Evolutionary conservation across 2,329 filamentous ascomycete genomes (phyloP).

Genomic region (Dissoconium aciculare): DNA sequence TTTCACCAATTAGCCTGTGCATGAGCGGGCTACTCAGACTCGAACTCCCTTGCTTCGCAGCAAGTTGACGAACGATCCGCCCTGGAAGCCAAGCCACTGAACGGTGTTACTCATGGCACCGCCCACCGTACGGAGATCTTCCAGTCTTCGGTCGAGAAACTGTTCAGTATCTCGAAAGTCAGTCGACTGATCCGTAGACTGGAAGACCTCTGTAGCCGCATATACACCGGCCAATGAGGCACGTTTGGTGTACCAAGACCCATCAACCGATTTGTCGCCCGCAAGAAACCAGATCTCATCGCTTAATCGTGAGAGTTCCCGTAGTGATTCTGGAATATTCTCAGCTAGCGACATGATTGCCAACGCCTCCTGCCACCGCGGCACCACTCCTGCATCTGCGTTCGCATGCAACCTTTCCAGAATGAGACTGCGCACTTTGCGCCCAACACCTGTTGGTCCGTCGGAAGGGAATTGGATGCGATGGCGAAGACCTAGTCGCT

Average conservation of each 20-base stretch:
- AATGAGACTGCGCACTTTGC: conserved; percentile 54
- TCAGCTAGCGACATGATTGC: conserved; percentile 77
- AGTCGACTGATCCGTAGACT: conserved; percentile 71
- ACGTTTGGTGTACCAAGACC: conserved; percentile 72
- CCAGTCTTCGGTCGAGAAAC: conserved; percentile 63
- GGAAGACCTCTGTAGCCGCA: conserved; percentile 67
- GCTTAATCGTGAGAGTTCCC: conserved; percentile 65
- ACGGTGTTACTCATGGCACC: conserved; percentile 48
- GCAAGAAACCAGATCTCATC: conserved; percentile 87
- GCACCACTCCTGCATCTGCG: conserved; percentile 43
- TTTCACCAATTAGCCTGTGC: too few relatives aligned
- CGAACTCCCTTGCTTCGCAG: conserved; percentile 75
- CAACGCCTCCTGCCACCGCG: conserved; percentile 79
- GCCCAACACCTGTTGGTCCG: conserved; percentile 33
- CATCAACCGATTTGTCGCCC: conserved; percentile 67
- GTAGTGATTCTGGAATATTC: conserved; percentile 59
- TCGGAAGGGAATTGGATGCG: conserved; percentile 30
- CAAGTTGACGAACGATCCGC: conserved; percentile 61
- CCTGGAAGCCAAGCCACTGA: conserved; percentile 72
- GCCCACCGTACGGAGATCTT: conserved; percentile 51
- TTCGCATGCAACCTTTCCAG: conserved; percentile 70
- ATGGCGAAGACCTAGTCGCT: conserved; percentile 45
- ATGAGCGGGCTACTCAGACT: too few relatives aligned
- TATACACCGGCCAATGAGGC: conserved; percentile 50
- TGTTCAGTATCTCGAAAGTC: conserved; percentile 62